phyloP scores from a whole-genome alignment of 257 asterid genomes.

The Vinca minor region DNA sequence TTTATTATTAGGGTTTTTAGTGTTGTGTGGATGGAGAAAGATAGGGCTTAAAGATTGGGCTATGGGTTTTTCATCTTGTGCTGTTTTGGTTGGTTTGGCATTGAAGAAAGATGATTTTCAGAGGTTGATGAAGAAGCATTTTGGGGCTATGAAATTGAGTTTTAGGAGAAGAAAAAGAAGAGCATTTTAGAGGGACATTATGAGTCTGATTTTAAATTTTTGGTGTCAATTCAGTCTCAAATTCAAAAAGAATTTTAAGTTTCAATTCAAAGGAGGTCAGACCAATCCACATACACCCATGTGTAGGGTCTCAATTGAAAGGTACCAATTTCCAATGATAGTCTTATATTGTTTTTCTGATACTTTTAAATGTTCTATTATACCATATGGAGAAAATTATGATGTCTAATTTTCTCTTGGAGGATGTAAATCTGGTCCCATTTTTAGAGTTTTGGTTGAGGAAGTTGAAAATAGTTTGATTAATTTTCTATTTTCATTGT shows the following conservation, averaged over 20 bases:
- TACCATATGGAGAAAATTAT: conserved; percentile 1
- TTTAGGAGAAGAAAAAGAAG: conserved; percentile 6
- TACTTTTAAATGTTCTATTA: too few species aligned
- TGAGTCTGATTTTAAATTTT: too few species aligned
- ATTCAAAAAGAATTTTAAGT: too few species aligned
- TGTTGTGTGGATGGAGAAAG: conserved; percentile 50
- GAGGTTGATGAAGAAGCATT: conserved; percentile 9
- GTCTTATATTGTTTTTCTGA: too few species aligned
- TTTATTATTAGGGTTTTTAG: too few species aligned
- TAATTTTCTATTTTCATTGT: background rate
- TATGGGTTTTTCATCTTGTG: conserved; percentile 68
- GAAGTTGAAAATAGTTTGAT: background rate
- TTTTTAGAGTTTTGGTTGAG: background rate
- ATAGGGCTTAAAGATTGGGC: conserved; percentile 53
- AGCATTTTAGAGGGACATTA: background rate
- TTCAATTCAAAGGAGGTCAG: too few species aligned
- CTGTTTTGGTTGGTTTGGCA: conserved; percentile 39
- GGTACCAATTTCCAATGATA: too few species aligned
- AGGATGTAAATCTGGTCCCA: background rate
- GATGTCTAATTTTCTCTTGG: background rate
- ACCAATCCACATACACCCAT: too few species aligned
- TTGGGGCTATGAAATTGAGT: background rate
- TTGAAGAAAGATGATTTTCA: conserved; percentile 36
- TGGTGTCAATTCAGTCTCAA: too few species aligned
- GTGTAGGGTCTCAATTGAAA: too few species aligned